Evolutionary conservation across 2,329 filamentous ascomycete species (phyloP).

Genomic region (Paecilomyces sp.): DNA sequence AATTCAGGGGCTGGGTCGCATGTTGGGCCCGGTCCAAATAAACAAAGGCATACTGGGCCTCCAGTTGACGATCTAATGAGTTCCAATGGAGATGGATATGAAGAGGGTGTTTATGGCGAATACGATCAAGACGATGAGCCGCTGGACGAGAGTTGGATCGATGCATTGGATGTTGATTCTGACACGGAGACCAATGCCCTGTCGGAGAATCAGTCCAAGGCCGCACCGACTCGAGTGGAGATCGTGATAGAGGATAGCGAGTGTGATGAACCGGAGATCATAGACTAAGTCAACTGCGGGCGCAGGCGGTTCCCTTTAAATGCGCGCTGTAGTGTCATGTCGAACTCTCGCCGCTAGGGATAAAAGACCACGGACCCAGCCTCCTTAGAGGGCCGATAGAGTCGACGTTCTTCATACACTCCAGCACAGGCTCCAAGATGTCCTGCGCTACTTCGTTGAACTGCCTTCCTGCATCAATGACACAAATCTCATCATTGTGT

Average conservation of each 20-base stretch:
- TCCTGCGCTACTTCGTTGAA: constrained; percentile 46
- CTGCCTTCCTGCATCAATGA: constrained; percentile 48
- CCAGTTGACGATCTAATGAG: not conserved
- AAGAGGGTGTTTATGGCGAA: constrained; percentile 10
- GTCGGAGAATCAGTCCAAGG: constrained; percentile 5
- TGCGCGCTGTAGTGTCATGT: not conserved
- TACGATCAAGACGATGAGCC: constrained; percentile 15
- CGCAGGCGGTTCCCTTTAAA: not conserved
- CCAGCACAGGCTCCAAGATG: constrained; percentile 21
- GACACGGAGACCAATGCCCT: constrained; percentile 14
- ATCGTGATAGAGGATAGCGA: constrained; percentile 51
- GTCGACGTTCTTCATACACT: constrained; percentile 24
- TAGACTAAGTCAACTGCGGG: constrained; percentile 24
- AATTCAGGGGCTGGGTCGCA: not conserved
- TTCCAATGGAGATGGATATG: constrained; percentile 8
- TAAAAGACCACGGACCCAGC: constrained; percentile 22
- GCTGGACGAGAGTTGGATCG: constrained; percentile 28
- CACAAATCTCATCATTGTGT: constrained; percentile 45
- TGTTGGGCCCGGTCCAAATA: not conserved
- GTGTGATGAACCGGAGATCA: constrained; percentile 41
- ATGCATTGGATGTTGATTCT: constrained; percentile 18
- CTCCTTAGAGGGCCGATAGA: constrained; percentile 26
- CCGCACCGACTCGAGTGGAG: constrained; percentile 19
- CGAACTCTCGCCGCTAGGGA: constrained; percentile 7
- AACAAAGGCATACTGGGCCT: not conserved